Percentiles rank a stretch among this genome's conserved stretches.
phyloP scores from a whole-genome alignment of 1,139 yeast genomes.

The Saccharomyces hybrid region DNA sequence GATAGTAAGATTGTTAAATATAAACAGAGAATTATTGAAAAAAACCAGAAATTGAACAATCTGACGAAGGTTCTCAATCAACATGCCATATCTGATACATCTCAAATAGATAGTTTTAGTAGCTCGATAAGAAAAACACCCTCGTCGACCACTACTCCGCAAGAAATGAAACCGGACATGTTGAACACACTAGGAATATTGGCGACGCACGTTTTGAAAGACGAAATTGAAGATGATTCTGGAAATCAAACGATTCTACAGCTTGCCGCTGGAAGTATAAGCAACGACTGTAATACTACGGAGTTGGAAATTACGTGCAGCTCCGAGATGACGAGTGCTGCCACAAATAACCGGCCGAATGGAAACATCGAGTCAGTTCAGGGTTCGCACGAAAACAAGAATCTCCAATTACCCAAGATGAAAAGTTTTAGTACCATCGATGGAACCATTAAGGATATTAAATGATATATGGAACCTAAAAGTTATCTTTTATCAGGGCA shows the following conservation, averaged over 20 bases:
- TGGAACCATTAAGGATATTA: constrained; percentile 16
- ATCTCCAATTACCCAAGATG: constrained; percentile 21
- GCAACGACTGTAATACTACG: constrained; percentile 18
- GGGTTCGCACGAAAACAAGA: not conserved
- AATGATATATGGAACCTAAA: not conserved
- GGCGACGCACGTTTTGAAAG: constrained; percentile 42
- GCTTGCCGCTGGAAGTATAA: constrained; percentile 7
- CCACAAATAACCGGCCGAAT: constrained; percentile 1
- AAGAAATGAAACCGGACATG: constrained; percentile 29
- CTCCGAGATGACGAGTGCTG: constrained; percentile 1
- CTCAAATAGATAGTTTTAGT: constrained; percentile 9
- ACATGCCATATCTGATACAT: constrained; percentile 11
- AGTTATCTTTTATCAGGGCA: too few relatives aligned
- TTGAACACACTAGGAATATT: constrained; percentile 40
- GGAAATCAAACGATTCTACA: constrained; percentile 21
- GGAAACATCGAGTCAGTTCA: not conserved
- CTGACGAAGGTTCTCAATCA: constrained; percentile 25
- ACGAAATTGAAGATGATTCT: constrained; percentile 29
- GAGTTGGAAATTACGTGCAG: constrained; percentile 16
- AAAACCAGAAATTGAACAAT: constrained; percentile 37
- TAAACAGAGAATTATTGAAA: constrained; percentile 36
- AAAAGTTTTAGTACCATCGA: constrained; percentile 25
- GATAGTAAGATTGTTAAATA: constrained; percentile 39
- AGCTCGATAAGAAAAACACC: constrained; percentile 3
- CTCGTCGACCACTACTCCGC: constrained; percentile 2